Percentiles rank a stretch among this genome's conserved stretches.
Conservation (phyloP, 371 early-diverging fungal species). For the Funneliformis caledonium region DNA sequence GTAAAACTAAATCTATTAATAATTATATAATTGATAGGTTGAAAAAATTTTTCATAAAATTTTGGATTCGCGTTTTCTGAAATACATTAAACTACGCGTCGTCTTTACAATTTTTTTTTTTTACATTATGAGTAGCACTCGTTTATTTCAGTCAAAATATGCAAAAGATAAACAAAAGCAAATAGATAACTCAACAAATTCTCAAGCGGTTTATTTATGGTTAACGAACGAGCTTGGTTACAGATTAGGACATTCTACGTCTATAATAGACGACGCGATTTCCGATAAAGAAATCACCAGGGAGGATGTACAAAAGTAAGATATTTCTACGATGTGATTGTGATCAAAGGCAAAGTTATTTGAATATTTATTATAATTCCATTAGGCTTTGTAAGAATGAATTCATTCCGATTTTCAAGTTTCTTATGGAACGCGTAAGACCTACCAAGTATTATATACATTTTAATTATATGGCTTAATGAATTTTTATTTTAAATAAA, state of each 20-base stretch:
- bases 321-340: not conserved
- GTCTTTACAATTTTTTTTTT: too few species aligned
- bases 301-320: constrained; percentile 21
- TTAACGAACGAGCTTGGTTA: constrained; percentile 31
- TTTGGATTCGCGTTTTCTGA: too few species aligned
- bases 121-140: too few species aligned
- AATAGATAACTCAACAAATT: not conserved
- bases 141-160: not conserved
- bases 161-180: constrained; percentile 30
- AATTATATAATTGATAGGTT: too few species aligned
- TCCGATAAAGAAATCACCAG: not conserved
- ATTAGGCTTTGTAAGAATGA: constrained; percentile 37
- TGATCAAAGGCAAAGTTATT: too few species aligned
- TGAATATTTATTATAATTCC: not conserved
- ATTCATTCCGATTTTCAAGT: constrained; percentile 32
- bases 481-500: not conserved
- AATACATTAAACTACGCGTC: too few species aligned
- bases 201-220: constrained; percentile 25
- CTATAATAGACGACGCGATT: constrained; percentile 12
- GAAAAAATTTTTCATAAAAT: too few species aligned
- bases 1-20: too few species aligned
- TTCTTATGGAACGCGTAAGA: constrained; percentile 35
- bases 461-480: not conserved
- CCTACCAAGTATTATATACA: constrained; percentile 26
- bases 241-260: not conserved